phyloP scores from a whole-genome alignment of 495 filamentous ascomycete genomes.

The Aspergillus funiculosus region DNA sequence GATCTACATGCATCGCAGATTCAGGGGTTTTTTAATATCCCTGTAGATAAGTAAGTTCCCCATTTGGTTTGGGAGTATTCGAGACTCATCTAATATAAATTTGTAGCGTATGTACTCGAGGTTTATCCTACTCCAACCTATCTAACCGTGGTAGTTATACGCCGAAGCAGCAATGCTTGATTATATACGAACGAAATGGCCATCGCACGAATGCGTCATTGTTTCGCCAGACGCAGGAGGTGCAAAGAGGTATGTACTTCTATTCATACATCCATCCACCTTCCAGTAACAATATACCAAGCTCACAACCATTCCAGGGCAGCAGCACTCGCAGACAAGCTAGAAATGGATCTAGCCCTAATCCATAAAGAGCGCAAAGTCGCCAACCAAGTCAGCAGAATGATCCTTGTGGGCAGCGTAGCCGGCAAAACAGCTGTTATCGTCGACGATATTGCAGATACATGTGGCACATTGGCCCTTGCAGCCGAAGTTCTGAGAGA shows the following conservation, averaged over 20 bases:
- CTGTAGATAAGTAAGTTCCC: constrained; percentile 88
- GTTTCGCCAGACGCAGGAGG: constrained; percentile 95
- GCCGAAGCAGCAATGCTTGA: constrained; percentile 88
- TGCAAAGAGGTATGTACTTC: constrained; percentile 70
- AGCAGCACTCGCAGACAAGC: constrained; percentile 87
- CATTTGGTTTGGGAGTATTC: background rate
- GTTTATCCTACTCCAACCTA: no score
- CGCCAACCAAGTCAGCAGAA: constrained; percentile 91
- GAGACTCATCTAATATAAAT: no score
- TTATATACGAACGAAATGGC: constrained; percentile 84
- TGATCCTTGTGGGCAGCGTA: constrained; percentile 74
- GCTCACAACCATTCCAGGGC: constrained; percentile 54
- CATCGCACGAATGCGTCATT: constrained; percentile 80
- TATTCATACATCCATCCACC: background rate
- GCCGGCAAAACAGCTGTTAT: constrained; percentile 63
- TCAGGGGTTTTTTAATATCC: constrained; percentile 94
- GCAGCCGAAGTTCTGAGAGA: constrained; percentile 87
- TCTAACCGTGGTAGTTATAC: no score
- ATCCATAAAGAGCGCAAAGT: constrained; percentile 97
- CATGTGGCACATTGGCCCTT: constrained; percentile 89
- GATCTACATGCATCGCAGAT: constrained; percentile 62
- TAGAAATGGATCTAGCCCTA: constrained; percentile 89
- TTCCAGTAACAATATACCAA: background rate
- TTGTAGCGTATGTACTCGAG: background rate
- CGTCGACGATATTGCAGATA: constrained; percentile 83